phyloP scores from a whole-genome alignment of 2,329 filamentous ascomycete genomes.

The Xylariaceae sp. region DNA sequence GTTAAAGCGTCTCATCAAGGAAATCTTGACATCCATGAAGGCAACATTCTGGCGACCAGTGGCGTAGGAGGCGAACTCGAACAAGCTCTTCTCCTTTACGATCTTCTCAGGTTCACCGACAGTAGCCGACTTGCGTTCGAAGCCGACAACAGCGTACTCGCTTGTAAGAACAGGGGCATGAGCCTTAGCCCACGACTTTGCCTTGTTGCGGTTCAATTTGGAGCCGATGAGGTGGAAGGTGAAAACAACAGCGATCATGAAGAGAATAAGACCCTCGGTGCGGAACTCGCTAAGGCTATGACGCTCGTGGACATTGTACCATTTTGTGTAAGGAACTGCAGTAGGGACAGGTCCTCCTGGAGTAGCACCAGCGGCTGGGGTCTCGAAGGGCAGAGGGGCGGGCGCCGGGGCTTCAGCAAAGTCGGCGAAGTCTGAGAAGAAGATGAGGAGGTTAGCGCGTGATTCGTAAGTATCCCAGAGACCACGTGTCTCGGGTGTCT shows the following conservation, averaged over 20 bases:
- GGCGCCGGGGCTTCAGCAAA: conserved; percentile 77
- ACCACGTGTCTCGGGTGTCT: conserved; percentile 20
- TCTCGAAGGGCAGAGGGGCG: conserved; percentile 46
- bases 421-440: conserved; percentile 83
- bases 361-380: conserved; percentile 44
- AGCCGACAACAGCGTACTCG: conserved; percentile 88
- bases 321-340: conserved; percentile 74
- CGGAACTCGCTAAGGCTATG: conserved; percentile 79
- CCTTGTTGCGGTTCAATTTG: conserved; percentile 73
- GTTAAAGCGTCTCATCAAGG: conserved; percentile 82
- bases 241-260: conserved; percentile 69
- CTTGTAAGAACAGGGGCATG: conserved; percentile 67
- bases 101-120: conserved; percentile 51
- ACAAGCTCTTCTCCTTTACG: conserved; percentile 81
- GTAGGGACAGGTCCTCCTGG: conserved; percentile 45
- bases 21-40: conserved; percentile 81
- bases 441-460: conserved; percentile 15
- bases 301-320: conserved; percentile 96
- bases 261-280: conserved; percentile 77
- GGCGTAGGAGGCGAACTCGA: conserved; percentile 83
- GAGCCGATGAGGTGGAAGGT: conserved; percentile 78
- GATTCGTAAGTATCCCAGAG: conserved; percentile 1
- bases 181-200: conserved; percentile 73
- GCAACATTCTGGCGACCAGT: conserved; percentile 90
- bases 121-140: conserved; percentile 53